Evolutionary conservation across 495 filamentous ascomycete species (phyloP), one percentile per base, ranked within the genome.

Genomic region (Mycothermus thermophilus): DNA sequence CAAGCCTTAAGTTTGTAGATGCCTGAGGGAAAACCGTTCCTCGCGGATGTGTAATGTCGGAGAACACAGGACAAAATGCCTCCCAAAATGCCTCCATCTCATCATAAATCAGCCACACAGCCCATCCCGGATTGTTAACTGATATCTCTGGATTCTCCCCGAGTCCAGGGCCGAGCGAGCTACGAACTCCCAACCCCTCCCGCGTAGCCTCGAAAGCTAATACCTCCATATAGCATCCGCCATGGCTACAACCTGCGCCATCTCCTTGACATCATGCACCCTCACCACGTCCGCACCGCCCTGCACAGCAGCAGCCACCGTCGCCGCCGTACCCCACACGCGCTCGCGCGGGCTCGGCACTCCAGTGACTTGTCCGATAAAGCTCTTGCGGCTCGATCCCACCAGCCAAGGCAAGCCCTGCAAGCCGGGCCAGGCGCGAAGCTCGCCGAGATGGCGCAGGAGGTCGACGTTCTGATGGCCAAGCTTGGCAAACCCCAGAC

Each of bases 251-350:
- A 93, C 88, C 60, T 85, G 71, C 46, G 62, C 69, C 90, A 95
- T 97, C 65, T 93, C 81, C 42, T 62, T 56, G 4, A 87, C 84
- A 69, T 96, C 90, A 69, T 97, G 90, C 17, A 97, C 90, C 39
- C 90, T 66, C 14, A 97, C 81, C 35, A 97, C 75, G 68, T 96
- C 90, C 11, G 87, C 90, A 3, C 90, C 90, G n/a, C 84, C 85
- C 36, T 78, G 73, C 25, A 97, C 74, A 47, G 84, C 83, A 12
- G 84, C 80, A 8, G 83, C 75, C 2, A 96, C 83, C 2, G 87
- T 82, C 9, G 80, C 85, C 8, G 85, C 88, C 0, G 88, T 95
- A 3, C 90, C 90, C 76, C 77, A 93, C 17, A 67, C 64, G 31
- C 87, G 69, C 48, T 80, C 68, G 43, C 52, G 53, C 0, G 68